phyloP scores from a whole-genome alignment of 2,329 filamentous ascomycete genomes.

The Trichophyton schoenleinii region DNA sequence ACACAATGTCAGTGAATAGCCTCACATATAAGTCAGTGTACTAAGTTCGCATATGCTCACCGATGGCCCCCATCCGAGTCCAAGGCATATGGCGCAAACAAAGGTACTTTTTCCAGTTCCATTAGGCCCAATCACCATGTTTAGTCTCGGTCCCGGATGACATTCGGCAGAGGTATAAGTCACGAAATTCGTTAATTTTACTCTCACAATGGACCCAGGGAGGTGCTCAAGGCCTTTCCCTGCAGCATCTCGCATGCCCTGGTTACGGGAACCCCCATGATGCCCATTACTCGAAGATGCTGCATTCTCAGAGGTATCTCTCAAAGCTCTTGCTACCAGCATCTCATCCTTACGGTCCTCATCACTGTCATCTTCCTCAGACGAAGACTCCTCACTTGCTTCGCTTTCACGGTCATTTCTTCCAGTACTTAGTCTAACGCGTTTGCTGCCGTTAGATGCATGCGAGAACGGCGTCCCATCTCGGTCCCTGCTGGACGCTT shows the following conservation, averaged over 20 bases:
- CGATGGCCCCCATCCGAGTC: constrained; percentile 67
- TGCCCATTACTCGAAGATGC: background rate
- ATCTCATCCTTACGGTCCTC: background rate
- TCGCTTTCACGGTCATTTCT: background rate
- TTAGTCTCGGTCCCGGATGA: constrained; percentile 77
- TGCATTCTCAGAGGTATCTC: background rate
- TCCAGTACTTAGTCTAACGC: constrained; percentile 17
- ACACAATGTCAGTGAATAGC: background rate
- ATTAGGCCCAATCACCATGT: constrained; percentile 99
- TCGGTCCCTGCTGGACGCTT: constrained; percentile 9
- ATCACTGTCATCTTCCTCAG: background rate
- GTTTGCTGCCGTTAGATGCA: constrained; percentile 22
- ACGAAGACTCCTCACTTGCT: background rate
- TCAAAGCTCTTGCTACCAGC: background rate
- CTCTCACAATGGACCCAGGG: constrained; percentile 77
- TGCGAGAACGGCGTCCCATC: constrained; percentile 17
- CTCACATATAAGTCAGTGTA: background rate
- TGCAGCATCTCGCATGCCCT: background rate
- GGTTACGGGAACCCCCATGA: background rate
- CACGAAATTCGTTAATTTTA: constrained; percentile 79
- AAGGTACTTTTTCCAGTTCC: constrained; percentile 95
- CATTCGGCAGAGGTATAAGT: constrained; percentile 92
- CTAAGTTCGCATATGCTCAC: constrained; percentile 23
- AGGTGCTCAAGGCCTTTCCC: constrained; percentile 27
- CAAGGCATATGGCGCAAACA: constrained; percentile 91